phyloP scores from a whole-genome alignment of 2,329 filamentous ascomycete species.

The Botrytis hyacinthi region DNA sequence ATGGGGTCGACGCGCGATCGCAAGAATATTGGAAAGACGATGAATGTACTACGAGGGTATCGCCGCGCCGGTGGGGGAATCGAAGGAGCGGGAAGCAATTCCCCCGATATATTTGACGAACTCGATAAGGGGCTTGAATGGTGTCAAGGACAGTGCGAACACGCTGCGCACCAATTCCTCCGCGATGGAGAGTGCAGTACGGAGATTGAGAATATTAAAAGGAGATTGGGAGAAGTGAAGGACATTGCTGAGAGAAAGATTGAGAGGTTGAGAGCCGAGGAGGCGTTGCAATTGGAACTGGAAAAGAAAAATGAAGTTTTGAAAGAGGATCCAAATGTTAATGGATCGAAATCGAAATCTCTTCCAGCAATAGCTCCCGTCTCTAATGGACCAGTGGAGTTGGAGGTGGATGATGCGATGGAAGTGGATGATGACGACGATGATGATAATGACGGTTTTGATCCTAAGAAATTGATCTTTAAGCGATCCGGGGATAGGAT shows the following conservation, averaged over 20 bases:
- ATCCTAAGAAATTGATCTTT: slow-evolving; percentile 32
- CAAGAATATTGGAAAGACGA: slow-evolving; percentile 26
- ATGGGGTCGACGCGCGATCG: slow-evolving; percentile 39
- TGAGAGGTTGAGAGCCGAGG: slow-evolving; percentile 29
- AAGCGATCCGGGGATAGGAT: slow-evolving; percentile 33
- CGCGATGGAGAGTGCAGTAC: slow-evolving; percentile 80
- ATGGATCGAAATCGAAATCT: background rate
- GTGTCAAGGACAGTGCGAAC: slow-evolving; percentile 79
- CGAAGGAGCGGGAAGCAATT: slow-evolving; percentile 18
- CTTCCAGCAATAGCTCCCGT: background rate
- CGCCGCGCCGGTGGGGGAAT: slow-evolving; percentile 27
- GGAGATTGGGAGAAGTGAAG: slow-evolving; percentile 50
- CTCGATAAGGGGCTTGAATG: slow-evolving; percentile 77
- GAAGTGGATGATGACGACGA: slow-evolving; percentile 33
- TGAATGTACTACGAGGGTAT: slow-evolving; percentile 32
- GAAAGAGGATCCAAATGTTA: background rate
- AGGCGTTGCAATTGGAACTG: slow-evolving; percentile 14
- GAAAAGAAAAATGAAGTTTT: slow-evolving; percentile 17
- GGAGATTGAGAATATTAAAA: slow-evolving; percentile 65
- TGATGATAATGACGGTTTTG: slow-evolving; percentile 18
- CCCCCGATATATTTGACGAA: slow-evolving; percentile 61
- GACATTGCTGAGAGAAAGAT: slow-evolving; percentile 41
- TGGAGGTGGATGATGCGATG: slow-evolving; percentile 32
- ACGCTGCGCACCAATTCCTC: slow-evolving; percentile 85
- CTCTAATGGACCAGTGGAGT: background rate